phyloP scores from a whole-genome alignment of 208 protist species.

The Crithidia brevicula region DNA sequence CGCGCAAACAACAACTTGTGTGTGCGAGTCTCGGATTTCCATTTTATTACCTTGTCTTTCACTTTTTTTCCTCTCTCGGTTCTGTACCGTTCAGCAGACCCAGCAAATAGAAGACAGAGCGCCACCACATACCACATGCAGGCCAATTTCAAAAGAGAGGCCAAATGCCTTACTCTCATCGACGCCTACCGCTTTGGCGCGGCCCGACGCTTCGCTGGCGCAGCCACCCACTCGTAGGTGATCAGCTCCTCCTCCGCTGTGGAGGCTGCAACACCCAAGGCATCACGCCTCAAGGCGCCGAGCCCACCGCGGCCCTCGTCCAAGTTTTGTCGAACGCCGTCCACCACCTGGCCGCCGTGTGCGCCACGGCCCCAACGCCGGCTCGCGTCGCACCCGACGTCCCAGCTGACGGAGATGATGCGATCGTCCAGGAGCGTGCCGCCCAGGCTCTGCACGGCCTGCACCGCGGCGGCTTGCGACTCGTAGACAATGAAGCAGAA shows the following conservation, averaged over 20 bases:
- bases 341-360: slow-evolving; percentile 92
- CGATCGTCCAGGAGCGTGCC: slow-evolving; percentile 82
- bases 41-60: too few relatives aligned
- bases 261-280: slow-evolving; percentile 54
- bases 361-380: slow-evolving; percentile 88
- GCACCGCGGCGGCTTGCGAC: slow-evolving; percentile 85
- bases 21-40: too few relatives aligned
- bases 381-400: slow-evolving; percentile 79
- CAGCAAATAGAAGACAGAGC: too few relatives aligned
- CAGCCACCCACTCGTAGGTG: slow-evolving; percentile 72
- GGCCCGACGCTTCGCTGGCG: slow-evolving; percentile 28
- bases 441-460: slow-evolving; percentile 89
- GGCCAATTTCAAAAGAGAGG: not conserved
- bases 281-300: slow-evolving; percentile 78
- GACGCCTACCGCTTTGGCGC: not conserved
- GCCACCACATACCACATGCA: too few relatives aligned
- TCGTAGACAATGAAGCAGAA: slow-evolving; percentile 99
- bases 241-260: slow-evolving; percentile 58
- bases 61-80: too few relatives aligned
- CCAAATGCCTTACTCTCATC: not conserved
- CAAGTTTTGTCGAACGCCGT: slow-evolving; percentile 91
- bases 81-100: too few relatives aligned
- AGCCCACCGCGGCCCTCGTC: slow-evolving; percentile 93
- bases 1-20: too few relatives aligned
- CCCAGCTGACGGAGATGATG: slow-evolving; percentile 84